Conservation (phyloP, 2,329 filamentous ascomycete species). For the Talaromyces marneffei region DNA sequence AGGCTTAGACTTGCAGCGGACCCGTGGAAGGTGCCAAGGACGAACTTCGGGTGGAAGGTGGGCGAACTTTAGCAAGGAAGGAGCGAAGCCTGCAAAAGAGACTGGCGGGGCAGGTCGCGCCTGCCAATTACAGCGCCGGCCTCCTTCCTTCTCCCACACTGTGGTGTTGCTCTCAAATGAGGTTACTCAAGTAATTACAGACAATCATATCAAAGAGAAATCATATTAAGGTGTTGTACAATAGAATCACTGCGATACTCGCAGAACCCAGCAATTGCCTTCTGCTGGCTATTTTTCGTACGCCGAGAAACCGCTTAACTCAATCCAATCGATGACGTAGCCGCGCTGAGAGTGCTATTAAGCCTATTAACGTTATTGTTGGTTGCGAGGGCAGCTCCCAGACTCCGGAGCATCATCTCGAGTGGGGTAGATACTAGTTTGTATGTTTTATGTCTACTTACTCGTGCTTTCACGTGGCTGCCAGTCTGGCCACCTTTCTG, state of each 20-base stretch:
- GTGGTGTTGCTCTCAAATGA: neutral
- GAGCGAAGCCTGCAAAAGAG: no score
- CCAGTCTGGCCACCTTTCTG: neutral
- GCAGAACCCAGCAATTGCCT: neutral
- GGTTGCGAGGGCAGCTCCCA: neutral
- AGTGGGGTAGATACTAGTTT: neutral
- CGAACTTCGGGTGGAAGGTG: neutral
- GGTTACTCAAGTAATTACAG: neutral
- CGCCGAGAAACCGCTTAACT: neutral
- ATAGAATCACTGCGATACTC: neutral
- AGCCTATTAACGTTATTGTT: no score
- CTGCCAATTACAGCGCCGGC: neutral
- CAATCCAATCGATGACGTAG: slow-evolving; percentile 3
- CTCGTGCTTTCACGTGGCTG: slow-evolving; percentile 1
- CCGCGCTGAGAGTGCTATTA: no score
- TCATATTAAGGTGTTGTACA: neutral
- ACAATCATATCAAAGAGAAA: no score
- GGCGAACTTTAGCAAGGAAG: neutral
- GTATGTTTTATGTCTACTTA: neutral
- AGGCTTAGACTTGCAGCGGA: neutral
- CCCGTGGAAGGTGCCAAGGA: neutral
- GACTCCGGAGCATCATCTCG: neutral
- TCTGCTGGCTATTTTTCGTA: no score
- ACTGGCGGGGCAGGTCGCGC: slow-evolving; percentile 4
- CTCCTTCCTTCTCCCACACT: neutral